These are phyloP conservation scores for Cystofilobasidium ferigula DNA, from an alignment of 768 basidiomycete genomes.

Conservation along the genomic window DNA sequence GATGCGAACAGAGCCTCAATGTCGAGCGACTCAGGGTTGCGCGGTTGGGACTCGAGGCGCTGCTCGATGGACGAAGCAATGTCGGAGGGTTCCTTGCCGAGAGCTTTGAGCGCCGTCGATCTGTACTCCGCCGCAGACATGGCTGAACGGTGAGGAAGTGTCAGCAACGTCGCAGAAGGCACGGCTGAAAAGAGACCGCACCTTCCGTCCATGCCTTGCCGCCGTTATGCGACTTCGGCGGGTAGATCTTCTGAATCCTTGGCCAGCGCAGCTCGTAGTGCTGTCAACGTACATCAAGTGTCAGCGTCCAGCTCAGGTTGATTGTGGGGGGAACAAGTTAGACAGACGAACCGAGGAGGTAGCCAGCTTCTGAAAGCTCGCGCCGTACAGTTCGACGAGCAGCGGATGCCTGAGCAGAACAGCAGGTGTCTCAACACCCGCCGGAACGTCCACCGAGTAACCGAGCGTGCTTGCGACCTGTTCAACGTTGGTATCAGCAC, in stretches of 20 bases:
- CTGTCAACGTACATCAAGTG: slow-evolving; percentile 40
- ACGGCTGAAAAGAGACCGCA: not conserved
- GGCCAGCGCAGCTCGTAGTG: slow-evolving; percentile 78
- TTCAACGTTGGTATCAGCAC: not conserved
- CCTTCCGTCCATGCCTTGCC: slow-evolving; percentile 16
- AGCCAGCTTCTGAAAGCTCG: slow-evolving; percentile 53
- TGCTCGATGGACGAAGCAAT: not conserved
- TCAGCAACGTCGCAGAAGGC: not conserved
- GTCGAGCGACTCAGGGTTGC: slow-evolving; percentile 7
- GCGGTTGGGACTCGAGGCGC: not conserved
- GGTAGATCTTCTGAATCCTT: slow-evolving; percentile 50
- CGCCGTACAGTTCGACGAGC: slow-evolving; percentile 64
- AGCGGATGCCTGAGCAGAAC: slow-evolving; percentile 54
- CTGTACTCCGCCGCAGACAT: slow-evolving; percentile 5
- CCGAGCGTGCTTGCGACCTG: slow-evolving; percentile 39
- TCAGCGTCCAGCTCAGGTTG: slow-evolving; percentile 5
- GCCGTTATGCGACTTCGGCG: not conserved
- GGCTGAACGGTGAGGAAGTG: not conserved
- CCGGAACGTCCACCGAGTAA: slow-evolving; percentile 49
- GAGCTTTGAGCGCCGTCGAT: slow-evolving; percentile 3
- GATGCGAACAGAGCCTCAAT: slow-evolving; percentile 7
- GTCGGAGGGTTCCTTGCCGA: slow-evolving; percentile 2
- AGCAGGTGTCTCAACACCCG: slow-evolving; percentile 46
- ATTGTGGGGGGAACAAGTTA: not conserved
- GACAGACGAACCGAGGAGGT: slow-evolving; percentile 41